These are phyloP conservation scores for Triticum dicoccoides DNA, from an alignment of 176 grass and related monocot genomes.

Conservation along the genomic window DNA sequence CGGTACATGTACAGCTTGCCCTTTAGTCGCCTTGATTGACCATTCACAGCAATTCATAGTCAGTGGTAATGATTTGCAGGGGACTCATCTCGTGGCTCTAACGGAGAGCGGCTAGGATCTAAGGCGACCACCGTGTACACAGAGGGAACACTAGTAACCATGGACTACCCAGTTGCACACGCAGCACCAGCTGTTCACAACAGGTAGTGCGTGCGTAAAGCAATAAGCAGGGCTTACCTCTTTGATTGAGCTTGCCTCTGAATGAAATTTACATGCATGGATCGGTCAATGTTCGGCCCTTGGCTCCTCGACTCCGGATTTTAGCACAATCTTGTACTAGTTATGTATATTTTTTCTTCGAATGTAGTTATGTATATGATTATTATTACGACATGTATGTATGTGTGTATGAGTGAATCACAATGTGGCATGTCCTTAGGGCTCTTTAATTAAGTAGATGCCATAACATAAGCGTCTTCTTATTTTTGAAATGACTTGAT, in stretches of 20 bases:
- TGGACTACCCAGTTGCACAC: conserved; percentile 53
- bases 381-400: background rate
- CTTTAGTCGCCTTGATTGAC: background rate
- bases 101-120: conserved; percentile 21
- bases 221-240: background rate
- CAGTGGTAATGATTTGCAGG: conserved; percentile 39
- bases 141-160: conserved; percentile 38
- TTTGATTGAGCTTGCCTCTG: background rate
- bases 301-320: background rate
- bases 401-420: background rate
- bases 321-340: background rate
- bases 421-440: background rate
- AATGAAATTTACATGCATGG: background rate
- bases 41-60: conserved; percentile 26
- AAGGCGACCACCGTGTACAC: conserved; percentile 14
- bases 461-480: background rate
- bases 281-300: background rate
- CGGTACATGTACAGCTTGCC: background rate
- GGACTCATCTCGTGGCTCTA: conserved; percentile 19
- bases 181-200: conserved; percentile 47
- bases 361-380: background rate
- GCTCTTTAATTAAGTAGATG: too few species aligned
- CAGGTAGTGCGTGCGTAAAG: conserved; percentile 33
- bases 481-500: background rate
- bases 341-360: too few species aligned